Conservation (phyloP, 345 rosid species). For the Citropsis articulata region DNA sequence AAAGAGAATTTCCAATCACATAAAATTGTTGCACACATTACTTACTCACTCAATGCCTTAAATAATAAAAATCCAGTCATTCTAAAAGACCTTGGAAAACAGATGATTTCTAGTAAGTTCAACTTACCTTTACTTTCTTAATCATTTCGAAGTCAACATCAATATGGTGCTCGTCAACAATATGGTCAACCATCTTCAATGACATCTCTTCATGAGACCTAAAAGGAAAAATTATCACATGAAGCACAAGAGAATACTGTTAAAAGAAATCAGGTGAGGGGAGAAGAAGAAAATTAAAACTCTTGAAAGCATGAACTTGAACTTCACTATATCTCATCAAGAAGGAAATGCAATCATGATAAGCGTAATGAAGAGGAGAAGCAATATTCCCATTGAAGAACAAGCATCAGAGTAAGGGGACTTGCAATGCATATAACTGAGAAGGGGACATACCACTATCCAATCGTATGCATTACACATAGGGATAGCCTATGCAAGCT, state of each 20-base stretch:
- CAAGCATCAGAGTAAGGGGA: neutral
- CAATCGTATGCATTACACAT: neutral
- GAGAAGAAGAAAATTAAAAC: neutral
- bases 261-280: neutral
- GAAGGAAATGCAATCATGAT: neutral
- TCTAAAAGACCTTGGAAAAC: neutral
- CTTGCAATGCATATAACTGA: neutral
- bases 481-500: neutral
- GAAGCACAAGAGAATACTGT: constrained; percentile 5
- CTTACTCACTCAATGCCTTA: neutral
- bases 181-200: constrained; percentile 65
- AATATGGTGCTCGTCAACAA: constrained; percentile 76
- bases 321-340: neutral
- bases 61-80: neutral
- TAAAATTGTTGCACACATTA: neutral
- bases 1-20: constrained; percentile 5
- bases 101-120: constrained; percentile 1
- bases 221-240: constrained; percentile 13
- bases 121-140: constrained; percentile 71
- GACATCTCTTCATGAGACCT: constrained; percentile 97
- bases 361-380: neutral
- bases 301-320: neutral
- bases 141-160: constrained; percentile 79
- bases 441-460: neutral
- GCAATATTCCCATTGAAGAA: neutral